Evolutionary conservation across 2,329 filamentous ascomycete genomes (phyloP).

Genomic region (Colletotrichum scovillei): DNA sequence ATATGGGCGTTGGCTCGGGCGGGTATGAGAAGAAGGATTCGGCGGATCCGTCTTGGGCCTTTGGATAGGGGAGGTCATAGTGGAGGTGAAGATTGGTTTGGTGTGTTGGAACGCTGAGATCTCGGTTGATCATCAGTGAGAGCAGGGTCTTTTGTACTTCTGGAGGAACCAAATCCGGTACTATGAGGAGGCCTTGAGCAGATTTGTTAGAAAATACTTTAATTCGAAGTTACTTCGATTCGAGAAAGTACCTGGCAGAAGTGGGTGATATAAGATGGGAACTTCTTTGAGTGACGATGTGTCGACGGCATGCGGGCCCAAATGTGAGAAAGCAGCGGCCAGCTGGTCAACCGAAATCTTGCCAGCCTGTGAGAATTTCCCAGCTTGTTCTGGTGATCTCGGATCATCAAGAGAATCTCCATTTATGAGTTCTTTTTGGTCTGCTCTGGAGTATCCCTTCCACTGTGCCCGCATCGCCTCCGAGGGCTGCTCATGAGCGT

Average conservation of each 20-base stretch:
- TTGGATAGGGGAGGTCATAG: slow-evolving; percentile 74
- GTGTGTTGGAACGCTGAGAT: slow-evolving; percentile 79
- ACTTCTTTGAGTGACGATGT: slow-evolving; percentile 49
- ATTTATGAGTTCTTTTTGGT: slow-evolving; percentile 60
- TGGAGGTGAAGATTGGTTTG: slow-evolving; percentile 92
- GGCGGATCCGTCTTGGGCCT: neutral
- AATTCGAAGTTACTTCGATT: neutral
- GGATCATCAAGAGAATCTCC: slow-evolving; percentile 67
- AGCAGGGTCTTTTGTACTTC: slow-evolving; percentile 77
- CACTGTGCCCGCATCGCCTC: slow-evolving; percentile 76
- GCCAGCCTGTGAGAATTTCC: slow-evolving; percentile 58
- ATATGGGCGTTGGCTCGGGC: slow-evolving; percentile 63
- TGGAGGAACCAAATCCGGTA: slow-evolving; percentile 79
- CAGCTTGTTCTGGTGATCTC: slow-evolving; percentile 47
- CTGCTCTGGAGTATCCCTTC: slow-evolving; percentile 77
- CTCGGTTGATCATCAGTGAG: slow-evolving; percentile 78
- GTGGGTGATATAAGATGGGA: slow-evolving; percentile 71
- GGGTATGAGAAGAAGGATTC: slow-evolving; percentile 66
- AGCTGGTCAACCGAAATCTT: slow-evolving; percentile 56
- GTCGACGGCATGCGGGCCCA: slow-evolving; percentile 48
- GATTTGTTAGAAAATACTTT: neutral
- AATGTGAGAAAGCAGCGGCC: slow-evolving; percentile 54
- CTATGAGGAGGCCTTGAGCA: slow-evolving; percentile 77
- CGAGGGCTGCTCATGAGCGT: slow-evolving; percentile 84
- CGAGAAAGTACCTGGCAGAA: slow-evolving; percentile 72